Conservation (phyloP, 2,329 filamentous ascomycete species). For the Teratosphaeriaceae sp. region DNA sequence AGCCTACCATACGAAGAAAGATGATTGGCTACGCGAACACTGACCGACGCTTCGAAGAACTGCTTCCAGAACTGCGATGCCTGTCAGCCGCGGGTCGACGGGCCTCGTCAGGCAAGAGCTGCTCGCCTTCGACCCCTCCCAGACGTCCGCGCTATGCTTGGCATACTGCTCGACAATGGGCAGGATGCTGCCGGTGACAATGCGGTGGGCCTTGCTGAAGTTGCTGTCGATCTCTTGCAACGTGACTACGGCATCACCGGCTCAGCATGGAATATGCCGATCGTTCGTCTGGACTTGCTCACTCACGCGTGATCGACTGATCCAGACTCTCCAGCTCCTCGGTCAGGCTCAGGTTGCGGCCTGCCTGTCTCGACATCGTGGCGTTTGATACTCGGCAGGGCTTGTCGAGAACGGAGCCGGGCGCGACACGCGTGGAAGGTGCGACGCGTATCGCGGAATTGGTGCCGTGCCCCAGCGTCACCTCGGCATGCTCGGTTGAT, state of each 20-base stretch:
- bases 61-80: constrained; percentile 88
- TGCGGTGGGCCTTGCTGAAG: constrained; percentile 92
- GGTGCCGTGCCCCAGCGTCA: no score
- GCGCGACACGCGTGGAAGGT: no score
- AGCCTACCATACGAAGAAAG: no score
- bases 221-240: constrained; percentile 99
- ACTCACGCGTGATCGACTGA: constrained; percentile 72
- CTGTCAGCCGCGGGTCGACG: not conserved
- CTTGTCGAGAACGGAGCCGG: no score
- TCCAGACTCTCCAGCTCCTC: constrained; percentile 95
- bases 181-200: constrained; percentile 88
- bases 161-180: constrained; percentile 94
- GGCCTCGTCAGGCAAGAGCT: not conserved
- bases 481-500: no score
- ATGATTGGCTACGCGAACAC: no score
- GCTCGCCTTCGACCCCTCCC: constrained; percentile 86
- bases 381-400: no score
- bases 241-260: constrained; percentile 50
- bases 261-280: not conserved
- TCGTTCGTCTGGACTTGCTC: not conserved
- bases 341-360: constrained; percentile 67
- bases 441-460: no score
- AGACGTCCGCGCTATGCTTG: constrained; percentile 86
- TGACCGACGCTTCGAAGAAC: constrained; percentile 85
- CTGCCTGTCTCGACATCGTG: constrained; percentile 47